phyloP scores from a whole-genome alignment of 352 stramenopile species.

The Globisporangium cederbergense region DNA sequence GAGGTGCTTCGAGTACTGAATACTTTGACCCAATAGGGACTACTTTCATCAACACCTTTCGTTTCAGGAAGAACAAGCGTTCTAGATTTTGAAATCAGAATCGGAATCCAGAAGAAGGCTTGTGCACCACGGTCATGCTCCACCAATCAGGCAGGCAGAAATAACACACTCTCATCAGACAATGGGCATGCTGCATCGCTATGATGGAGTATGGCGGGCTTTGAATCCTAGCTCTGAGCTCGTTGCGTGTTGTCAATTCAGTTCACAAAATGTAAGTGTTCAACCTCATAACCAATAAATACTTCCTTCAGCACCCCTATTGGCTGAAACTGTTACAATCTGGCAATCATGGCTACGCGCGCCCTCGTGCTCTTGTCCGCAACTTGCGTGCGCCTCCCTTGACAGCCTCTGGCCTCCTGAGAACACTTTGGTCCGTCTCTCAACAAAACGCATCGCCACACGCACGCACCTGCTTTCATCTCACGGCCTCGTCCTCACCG shows the following conservation, averaged over 20 bases:
- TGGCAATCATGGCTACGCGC: not conserved
- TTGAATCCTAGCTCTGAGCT: too few species aligned
- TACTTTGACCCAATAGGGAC: not conserved
- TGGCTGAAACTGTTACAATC: not conserved
- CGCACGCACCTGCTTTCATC: not conserved
- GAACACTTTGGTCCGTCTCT: slow-evolving; percentile 2
- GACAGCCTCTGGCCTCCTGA: slow-evolving; percentile 12
- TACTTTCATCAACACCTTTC: not conserved
- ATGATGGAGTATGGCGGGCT: not conserved
- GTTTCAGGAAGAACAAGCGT: not conserved
- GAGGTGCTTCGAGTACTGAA: not conserved
- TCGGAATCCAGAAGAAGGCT: not conserved
- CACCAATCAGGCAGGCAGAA: not conserved
- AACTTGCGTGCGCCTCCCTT: not conserved
- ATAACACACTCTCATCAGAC: not conserved
- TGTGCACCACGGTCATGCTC: not conserved
- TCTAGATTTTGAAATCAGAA: not conserved
- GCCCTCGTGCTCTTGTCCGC: not conserved
- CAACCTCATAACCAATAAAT: too few species aligned
- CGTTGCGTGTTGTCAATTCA: too few species aligned
- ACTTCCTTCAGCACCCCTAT: not conserved
- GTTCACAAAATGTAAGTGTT: too few species aligned
- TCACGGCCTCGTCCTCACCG: not conserved
- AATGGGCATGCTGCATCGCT: not conserved
- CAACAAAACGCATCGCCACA: not conserved